A percentile compares a stretch with the other conserved stretches of the same genome.
These are phyloP conservation scores for Calvatia gigantea DNA, from an alignment of 768 basidiomycete genomes.

Conservation along the genomic window DNA sequence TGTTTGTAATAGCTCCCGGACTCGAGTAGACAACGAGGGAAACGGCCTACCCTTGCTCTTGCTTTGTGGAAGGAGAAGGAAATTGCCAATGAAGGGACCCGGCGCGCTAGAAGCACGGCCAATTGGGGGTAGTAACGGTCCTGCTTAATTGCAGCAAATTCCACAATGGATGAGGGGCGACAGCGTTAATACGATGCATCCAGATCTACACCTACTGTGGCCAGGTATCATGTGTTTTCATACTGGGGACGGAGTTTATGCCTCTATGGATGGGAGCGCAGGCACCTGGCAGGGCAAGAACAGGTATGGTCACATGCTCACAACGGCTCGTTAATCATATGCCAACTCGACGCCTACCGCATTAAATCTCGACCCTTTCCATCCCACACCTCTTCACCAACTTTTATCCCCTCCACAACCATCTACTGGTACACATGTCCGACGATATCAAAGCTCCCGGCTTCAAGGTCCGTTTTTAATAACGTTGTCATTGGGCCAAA, in stretches of 20 bases:
- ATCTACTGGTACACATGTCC: conserved; percentile 49
- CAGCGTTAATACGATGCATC: background rate
- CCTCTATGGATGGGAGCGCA: background rate
- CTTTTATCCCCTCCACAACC: conserved; percentile 9
- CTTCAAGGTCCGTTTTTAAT: conserved; percentile 53
- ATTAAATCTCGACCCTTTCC: conserved; percentile 1
- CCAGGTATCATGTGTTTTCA: background rate
- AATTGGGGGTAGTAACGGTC: background rate
- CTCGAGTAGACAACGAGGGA: background rate
- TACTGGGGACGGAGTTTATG: background rate
- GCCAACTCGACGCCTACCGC: background rate
- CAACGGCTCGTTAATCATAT: conserved; percentile 8
- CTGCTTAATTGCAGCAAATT: background rate
- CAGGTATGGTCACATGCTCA: background rate
- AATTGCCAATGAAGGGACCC: background rate
- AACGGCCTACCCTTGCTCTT: background rate
- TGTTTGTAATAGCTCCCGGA: background rate
- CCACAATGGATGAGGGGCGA: background rate
- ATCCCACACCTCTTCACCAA: background rate
- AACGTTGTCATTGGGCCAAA: background rate
- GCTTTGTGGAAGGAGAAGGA: background rate
- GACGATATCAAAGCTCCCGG: conserved; percentile 65
- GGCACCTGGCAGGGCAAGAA: background rate
- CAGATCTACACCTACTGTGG: too few species aligned
- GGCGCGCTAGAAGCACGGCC: background rate